phyloP scores from a whole-genome alignment of 306 rosid species.

The Alnus glutinosa region DNA sequence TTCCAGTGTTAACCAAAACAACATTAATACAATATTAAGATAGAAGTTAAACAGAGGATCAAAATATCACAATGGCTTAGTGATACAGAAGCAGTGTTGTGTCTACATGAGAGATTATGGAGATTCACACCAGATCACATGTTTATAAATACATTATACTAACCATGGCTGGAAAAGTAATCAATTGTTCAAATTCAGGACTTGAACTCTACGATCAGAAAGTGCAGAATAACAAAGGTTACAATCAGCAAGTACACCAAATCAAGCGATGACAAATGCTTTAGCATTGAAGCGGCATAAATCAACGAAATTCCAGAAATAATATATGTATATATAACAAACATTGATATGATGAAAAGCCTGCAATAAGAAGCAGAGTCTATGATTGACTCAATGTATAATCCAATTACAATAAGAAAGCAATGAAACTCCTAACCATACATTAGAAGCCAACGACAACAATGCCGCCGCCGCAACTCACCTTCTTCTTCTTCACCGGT shows the following conservation, averaged over 20 bases:
- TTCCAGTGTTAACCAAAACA: neutral
- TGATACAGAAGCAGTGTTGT: neutral
- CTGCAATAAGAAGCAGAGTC: neutral
- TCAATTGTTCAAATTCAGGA: neutral
- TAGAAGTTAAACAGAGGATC: neutral
- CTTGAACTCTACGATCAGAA: neutral
- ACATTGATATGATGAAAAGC: neutral
- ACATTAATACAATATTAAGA: neutral
- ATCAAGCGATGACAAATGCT: neutral
- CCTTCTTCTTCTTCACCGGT: constrained; percentile 96
- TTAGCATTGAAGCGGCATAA: neutral
- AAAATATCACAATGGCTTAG: neutral
- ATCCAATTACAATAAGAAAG: neutral
- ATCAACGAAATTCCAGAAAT: neutral
- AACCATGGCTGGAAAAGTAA: neutral
- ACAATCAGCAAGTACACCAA: neutral
- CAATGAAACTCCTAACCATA: neutral
- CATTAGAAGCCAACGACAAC: constrained; percentile 1
- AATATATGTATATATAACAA: neutral
- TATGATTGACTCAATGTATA: neutral
- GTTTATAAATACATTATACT: neutral
- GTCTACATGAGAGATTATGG: neutral
- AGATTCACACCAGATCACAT: no score
- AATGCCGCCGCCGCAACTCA: constrained; percentile 23
- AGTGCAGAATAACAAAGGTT: neutral